Base-by-base conservation (phyloP, 2,329 filamentous ascomycete species). In the Paecilomyces formosus region DNA sequence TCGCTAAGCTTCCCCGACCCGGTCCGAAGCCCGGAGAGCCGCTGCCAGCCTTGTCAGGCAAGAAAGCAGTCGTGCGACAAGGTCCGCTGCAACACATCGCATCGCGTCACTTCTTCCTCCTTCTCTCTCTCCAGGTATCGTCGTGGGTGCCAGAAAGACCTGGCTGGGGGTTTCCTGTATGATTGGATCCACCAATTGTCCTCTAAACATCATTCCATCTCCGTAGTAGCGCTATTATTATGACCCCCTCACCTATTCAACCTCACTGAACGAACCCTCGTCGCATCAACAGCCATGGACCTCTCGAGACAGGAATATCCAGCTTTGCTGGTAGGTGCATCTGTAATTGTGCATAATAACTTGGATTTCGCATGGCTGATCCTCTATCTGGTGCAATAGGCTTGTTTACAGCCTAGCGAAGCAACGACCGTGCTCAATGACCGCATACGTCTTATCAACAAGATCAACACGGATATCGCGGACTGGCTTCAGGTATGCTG, bases 281-380 rank as follows among this genome's bases (percentile, higher is more conserved):
- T 33, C 65, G 68, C 68, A 67, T 65, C 65, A 63, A 62, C 60
- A 65, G 68, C 62, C 69, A 90, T 90, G 86, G 88, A 90, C 70
- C 83, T 93, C 71, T 87, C 89, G 73, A 86, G 92, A 77, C 83
- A 89, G 76, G 93, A 97, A 77, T 97, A 97, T 81, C 92, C 93
- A 75, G 88, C 87, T 67, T 88, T 97, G 85, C 87, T 96, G 87
- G 93, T 97, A 82, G 82, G 88, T 62, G 58, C 61, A 56, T 52
- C 56, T 39, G 49, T 39, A 54, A 56, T 57, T 60, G 55, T 57
- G 49, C 58, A 57, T 51, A 55, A 52, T 53, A 35, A 53, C 65
- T 70, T 69, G 65, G 54, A 57, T 57, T 59, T 66, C 50, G 64
- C 57, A 18, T 49, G 57, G 28, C 56, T 63, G 50, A 61, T 54